Evolutionary conservation across 352 stramenopile species (phyloP).

Genomic region (Globisporangium nagaii): DNA sequence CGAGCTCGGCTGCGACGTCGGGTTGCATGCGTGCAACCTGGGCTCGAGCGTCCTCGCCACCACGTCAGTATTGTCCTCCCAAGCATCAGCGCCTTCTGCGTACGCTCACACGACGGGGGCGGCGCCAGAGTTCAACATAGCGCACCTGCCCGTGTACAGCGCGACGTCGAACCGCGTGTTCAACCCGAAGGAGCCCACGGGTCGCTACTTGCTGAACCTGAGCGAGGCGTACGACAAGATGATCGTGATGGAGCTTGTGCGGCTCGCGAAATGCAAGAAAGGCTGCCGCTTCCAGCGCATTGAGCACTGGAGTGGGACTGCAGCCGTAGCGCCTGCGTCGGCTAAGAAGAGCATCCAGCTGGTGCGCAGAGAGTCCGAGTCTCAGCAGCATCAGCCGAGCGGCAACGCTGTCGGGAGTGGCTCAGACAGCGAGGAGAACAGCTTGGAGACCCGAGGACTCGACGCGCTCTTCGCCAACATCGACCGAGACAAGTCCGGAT

Average conservation of each 20-base stretch:
- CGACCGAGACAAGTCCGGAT: conserved; percentile 56
- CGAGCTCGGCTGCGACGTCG: conserved; percentile 46
- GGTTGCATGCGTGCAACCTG: conserved; percentile 62
- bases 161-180: conserved; percentile 42
- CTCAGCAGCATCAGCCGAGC: neutral
- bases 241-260: conserved; percentile 70
- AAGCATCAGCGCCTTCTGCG: neutral
- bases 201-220: conserved; percentile 63
- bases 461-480: conserved; percentile 63
- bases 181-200: conserved; percentile 62
- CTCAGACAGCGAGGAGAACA: conserved; percentile 29
- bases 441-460: conserved; percentile 45
- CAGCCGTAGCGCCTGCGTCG: neutral
- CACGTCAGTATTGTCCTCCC: too few species aligned
- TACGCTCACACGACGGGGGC: neutral
- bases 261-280: conserved; percentile 62
- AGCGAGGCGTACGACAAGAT: conserved; percentile 72
- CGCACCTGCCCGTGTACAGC: conserved; percentile 37
- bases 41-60: conserved; percentile 16
- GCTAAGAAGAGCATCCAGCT: conserved; percentile 37
- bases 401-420: neutral
- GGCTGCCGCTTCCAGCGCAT: conserved; percentile 65
- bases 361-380: conserved; percentile 34
- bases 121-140: conserved; percentile 19
- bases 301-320: conserved; percentile 33